Conservation (phyloP, 495 filamentous ascomycete genomes). For the Aspergillus biplanus region DNA sequence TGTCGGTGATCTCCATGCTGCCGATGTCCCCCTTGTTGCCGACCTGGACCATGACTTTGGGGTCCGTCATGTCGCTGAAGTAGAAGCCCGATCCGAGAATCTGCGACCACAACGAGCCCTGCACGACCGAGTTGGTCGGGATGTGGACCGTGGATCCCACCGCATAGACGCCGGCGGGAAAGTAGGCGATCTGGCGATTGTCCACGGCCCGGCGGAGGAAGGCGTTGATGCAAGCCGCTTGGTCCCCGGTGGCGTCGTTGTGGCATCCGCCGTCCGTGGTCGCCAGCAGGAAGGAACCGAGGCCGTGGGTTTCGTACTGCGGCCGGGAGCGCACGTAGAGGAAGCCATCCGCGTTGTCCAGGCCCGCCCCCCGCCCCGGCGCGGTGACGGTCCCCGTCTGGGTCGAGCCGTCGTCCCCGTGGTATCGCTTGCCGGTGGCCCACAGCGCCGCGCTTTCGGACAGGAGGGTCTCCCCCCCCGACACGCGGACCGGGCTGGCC, state of each 20-base stretch:
- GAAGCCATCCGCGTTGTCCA: neutral
- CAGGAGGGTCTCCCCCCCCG: neutral
- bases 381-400: neutral
- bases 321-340: slow-evolving; percentile 6
- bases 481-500: neutral
- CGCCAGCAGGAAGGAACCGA: slow-evolving; percentile 4
- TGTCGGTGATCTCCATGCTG: slow-evolving; percentile 56
- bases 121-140: slow-evolving; percentile 42
- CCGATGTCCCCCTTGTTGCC: slow-evolving; percentile 55
- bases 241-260: slow-evolving; percentile 22
- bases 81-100: slow-evolving; percentile 47
- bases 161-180: slow-evolving; percentile 59
- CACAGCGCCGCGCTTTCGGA: neutral
- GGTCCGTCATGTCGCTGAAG: slow-evolving; percentile 53
- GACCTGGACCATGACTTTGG: slow-evolving; percentile 56
- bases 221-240: slow-evolving; percentile 47
- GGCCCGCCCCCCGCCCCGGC: too few species aligned
- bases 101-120: slow-evolving; percentile 51
- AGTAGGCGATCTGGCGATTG: slow-evolving; percentile 52
- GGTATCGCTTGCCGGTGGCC: neutral
- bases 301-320: slow-evolving; percentile 2
- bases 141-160: slow-evolving; percentile 56
- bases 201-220: slow-evolving; percentile 31
- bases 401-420: neutral
- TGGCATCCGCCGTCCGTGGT: too few species aligned